phyloP scores from a whole-genome alignment of 345 rosid genomes.

The Moricandia arvensis region DNA sequence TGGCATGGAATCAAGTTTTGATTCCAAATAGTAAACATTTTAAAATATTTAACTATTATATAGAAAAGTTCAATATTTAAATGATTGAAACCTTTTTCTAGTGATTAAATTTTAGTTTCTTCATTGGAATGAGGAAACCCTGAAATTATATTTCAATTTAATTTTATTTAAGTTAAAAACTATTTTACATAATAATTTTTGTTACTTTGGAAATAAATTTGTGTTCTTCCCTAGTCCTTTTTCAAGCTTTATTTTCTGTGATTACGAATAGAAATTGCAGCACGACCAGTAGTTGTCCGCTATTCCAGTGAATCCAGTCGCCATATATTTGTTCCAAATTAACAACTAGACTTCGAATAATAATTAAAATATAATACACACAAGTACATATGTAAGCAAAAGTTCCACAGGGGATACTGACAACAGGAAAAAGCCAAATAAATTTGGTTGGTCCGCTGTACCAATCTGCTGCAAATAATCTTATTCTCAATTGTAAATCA shows the following conservation, averaged over 20 bases:
- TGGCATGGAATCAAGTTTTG: neutral
- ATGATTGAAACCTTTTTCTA: neutral
- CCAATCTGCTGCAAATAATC: conserved; percentile 8
- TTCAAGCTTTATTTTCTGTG: neutral
- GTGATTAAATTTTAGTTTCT: neutral
- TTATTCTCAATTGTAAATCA: conserved; percentile 9
- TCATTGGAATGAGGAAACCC: neutral
- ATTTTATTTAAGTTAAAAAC: neutral
- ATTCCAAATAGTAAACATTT: neutral
- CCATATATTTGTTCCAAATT: neutral
- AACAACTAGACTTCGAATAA: conserved; percentile 3
- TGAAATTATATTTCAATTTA: neutral
- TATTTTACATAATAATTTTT: neutral
- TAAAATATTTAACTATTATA: neutral
- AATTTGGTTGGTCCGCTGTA: conserved; percentile 36
- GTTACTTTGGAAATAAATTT: neutral
- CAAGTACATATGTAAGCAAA: conserved; percentile 28
- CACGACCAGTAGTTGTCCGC: neutral
- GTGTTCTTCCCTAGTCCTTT: neutral
- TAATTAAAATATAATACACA: neutral
- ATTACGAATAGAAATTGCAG: neutral
- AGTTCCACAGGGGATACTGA: conserved; percentile 30
- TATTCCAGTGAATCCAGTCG: neutral
- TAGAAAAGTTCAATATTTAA: neutral
- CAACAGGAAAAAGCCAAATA: conserved; percentile 37